Percentiles rank a stretch among this genome's conserved stretches.
Conservation (phyloP, 176 grass and related monocot genomes). For the Paspalum vaginatum region DNA sequence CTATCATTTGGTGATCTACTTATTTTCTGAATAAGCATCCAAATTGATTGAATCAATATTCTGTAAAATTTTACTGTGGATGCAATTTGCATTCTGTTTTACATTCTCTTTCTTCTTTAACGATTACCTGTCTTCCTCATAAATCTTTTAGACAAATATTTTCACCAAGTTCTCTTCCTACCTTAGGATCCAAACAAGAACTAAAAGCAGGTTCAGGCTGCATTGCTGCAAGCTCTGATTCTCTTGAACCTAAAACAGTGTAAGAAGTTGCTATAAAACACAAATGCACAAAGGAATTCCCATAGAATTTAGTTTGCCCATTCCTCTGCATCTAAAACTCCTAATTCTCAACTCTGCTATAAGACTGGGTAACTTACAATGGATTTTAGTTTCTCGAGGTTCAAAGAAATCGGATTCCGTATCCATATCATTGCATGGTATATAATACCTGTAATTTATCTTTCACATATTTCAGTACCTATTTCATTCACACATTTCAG, state of each 20-base stretch:
- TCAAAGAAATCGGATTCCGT: background rate
- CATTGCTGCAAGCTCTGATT: background rate
- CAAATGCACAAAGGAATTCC: background rate
- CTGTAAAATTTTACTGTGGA: background rate
- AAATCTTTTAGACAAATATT: background rate
- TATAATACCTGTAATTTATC: background rate
- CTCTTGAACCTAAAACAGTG: background rate
- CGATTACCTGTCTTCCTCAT: background rate
- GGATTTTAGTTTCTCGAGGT: background rate
- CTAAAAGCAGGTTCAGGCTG: background rate
- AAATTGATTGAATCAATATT: background rate
- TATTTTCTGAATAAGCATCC: conserved; percentile 15
- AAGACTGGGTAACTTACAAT: background rate
- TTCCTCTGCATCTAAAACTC: background rate
- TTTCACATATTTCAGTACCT: too few species aligned
- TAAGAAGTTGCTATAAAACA: background rate
- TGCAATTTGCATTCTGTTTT: background rate
- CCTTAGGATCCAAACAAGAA: background rate
- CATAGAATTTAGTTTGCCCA: background rate
- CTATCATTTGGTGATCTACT: background rate
- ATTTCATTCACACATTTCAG: conserved; percentile 14
- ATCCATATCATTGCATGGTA: conserved; percentile 7
- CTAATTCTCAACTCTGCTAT: background rate
- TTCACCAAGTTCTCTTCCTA: background rate
- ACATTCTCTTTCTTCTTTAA: background rate